These are phyloP conservation scores for Akanthomyces uredinophilus DNA, from an alignment of 2,329 filamentous ascomycete genomes.

Conservation along the genomic window DNA sequence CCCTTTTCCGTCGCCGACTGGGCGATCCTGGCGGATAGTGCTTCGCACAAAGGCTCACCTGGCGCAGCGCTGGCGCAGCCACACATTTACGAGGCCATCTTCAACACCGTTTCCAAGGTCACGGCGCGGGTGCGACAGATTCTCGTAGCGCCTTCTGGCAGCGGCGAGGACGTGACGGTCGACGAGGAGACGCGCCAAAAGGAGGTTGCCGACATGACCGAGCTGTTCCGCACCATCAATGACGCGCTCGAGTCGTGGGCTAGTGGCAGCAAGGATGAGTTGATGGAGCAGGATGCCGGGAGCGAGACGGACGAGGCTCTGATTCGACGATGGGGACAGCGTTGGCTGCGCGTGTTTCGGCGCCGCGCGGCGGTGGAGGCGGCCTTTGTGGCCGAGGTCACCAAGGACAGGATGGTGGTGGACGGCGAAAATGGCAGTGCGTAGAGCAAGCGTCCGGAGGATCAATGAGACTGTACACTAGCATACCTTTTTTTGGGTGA, in stretches of 20 bases:
- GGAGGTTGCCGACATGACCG: conserved; percentile 70
- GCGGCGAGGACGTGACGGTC: conserved; percentile 46
- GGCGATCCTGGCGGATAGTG: conserved; percentile 61
- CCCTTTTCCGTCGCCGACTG: conserved; percentile 83
- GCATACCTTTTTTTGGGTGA: not conserved
- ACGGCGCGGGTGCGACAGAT: conserved; percentile 81
- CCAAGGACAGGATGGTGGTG: conserved; percentile 11
- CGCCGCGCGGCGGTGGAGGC: conserved; percentile 83
- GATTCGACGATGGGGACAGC: conserved; percentile 72
- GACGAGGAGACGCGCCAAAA: conserved; percentile 56
- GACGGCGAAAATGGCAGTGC: conserved; percentile 4
- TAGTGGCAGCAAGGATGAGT: conserved; percentile 64
- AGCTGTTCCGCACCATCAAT: conserved; percentile 76
- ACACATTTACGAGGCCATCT: conserved; percentile 85
- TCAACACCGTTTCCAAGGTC: conserved; percentile 84
- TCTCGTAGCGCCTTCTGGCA: conserved; percentile 50
- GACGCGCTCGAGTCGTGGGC: conserved; percentile 72
- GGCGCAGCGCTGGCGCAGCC: conserved; percentile 65
- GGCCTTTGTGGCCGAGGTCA: conserved; percentile 41
- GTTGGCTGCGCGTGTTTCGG: conserved; percentile 82
- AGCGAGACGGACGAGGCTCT: conserved; percentile 55
- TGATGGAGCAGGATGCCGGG: conserved; percentile 64
- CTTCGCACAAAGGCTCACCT: conserved; percentile 46
- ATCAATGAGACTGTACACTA: not conserved
- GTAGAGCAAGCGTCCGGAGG: not conserved